Conservation (phyloP, 108 stramenopile genomes). For the Pseudonitzschia delicatissima region DNA sequence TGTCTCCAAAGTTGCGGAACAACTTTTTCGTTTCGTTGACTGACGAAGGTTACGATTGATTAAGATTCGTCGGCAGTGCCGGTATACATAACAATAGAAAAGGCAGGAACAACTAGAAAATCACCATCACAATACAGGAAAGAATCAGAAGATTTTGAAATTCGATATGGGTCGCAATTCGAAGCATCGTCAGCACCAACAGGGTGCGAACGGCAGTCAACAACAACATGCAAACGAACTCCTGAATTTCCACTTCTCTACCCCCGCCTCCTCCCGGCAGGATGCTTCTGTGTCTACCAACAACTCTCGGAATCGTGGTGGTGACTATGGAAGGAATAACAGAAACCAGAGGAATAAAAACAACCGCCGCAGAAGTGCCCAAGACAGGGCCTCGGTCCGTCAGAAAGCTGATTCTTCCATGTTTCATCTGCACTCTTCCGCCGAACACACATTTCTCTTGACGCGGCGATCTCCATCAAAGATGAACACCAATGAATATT, state of each 20-base stretch:
- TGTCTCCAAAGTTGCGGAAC: too few relatives aligned
- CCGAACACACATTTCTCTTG: conserved; percentile 47
- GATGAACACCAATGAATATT: conserved; percentile 13
- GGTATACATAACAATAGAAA: too few relatives aligned
- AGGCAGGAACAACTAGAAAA: too few relatives aligned
- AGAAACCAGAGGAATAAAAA: neutral
- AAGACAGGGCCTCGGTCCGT: conserved; percentile 40
- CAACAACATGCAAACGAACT: conserved; percentile 19
- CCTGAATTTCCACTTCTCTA: conserved; percentile 34
- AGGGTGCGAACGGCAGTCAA: neutral
- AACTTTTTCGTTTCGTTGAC: too few relatives aligned
- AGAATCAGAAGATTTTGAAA: neutral
- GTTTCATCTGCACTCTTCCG: conserved; percentile 49
- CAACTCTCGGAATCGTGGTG: neutral
- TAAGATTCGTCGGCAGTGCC: too few relatives aligned
- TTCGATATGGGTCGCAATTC: conserved; percentile 12
- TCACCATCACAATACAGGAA: too few relatives aligned
- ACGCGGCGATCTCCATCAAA: conserved; percentile 28
- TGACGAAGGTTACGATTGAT: too few relatives aligned
- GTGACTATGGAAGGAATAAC: conserved; percentile 6
- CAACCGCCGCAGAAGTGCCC: conserved; percentile 20
- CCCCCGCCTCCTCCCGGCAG: neutral
- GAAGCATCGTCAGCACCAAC: conserved; percentile 1
- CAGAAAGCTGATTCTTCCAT: conserved; percentile 30
- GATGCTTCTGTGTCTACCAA: neutral